Evolutionary conservation across 2,329 filamentous ascomycete genomes (phyloP).

Genomic region (Sarocladium kiliense): DNA sequence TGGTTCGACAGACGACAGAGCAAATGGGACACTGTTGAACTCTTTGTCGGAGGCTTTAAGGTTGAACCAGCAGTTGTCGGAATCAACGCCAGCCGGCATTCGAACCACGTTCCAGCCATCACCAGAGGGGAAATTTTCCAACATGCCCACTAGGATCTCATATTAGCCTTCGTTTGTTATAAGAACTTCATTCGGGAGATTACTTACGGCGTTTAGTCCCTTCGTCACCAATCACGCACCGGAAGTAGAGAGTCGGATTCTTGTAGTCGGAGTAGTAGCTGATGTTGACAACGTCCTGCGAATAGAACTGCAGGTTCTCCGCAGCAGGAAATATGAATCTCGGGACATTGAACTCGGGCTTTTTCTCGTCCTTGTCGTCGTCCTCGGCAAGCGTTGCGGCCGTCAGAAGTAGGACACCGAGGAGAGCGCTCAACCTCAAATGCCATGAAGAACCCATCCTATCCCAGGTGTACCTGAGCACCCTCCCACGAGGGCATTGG

Average conservation of each 20-base stretch:
- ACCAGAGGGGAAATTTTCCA: background rate
- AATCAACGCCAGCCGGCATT: background rate
- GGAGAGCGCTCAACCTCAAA: background rate
- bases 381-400: background rate
- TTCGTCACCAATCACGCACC: background rate
- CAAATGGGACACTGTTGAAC: background rate
- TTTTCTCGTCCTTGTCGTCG: background rate
- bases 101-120: background rate
- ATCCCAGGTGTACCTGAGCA: background rate
- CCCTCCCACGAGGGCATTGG: background rate
- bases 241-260: background rate
- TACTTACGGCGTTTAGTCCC: background rate
- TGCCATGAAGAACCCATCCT: background rate
- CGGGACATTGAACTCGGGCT: background rate
- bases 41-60: background rate
- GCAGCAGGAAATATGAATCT: background rate
- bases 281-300: background rate
- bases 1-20: background rate
- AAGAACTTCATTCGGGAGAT: too few relatives aligned
- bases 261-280: background rate
- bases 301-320: background rate
- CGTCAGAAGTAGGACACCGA: background rate
- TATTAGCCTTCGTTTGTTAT: background rate
- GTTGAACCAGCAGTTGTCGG: slow-evolving; percentile 1
- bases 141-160: background rate